A percentile compares a stretch with the other conserved stretches of the same genome.
phyloP scores from a whole-genome alignment of 2,329 filamentous ascomycete genomes.

The Emmonsia crescens region DNA sequence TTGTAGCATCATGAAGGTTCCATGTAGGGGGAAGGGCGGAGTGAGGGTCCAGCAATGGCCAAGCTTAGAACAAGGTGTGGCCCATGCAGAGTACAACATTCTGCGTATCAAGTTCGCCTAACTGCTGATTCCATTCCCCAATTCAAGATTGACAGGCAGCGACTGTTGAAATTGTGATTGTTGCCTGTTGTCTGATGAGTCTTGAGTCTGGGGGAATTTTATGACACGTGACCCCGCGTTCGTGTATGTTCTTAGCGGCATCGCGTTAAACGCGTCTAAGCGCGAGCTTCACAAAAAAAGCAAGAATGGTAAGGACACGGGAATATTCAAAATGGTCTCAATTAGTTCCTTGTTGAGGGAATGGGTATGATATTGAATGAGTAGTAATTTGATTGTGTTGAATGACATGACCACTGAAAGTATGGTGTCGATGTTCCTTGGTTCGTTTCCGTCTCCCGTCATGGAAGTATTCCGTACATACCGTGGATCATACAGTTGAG shows the following conservation, averaged over 20 bases:
- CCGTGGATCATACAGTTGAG: neutral
- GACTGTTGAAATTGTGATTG: neutral
- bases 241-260: neutral
- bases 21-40: neutral
- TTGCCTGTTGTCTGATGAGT: neutral
- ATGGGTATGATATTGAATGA: too few relatives aligned
- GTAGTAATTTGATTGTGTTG: neutral
- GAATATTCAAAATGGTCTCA: neutral
- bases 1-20: neutral
- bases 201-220: neutral
- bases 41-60: neutral
- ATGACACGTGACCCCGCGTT: slow-evolving; percentile 1
- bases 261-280: slow-evolving; percentile 6
- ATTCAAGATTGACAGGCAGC: neutral
- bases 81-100: neutral
- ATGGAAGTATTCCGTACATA: neutral
- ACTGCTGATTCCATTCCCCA: neutral
- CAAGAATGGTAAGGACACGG: neutral
- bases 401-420: neutral
- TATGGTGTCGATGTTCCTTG: neutral
- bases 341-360: neutral
- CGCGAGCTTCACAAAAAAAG: neutral
- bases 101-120: neutral
- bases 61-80: neutral
- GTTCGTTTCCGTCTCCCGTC: neutral